Percentiles rank a stretch among this genome's conserved stretches.
These are phyloP conservation scores for Zangia roseola DNA, from an alignment of 768 basidiomycete species.

Conservation along the genomic window DNA sequence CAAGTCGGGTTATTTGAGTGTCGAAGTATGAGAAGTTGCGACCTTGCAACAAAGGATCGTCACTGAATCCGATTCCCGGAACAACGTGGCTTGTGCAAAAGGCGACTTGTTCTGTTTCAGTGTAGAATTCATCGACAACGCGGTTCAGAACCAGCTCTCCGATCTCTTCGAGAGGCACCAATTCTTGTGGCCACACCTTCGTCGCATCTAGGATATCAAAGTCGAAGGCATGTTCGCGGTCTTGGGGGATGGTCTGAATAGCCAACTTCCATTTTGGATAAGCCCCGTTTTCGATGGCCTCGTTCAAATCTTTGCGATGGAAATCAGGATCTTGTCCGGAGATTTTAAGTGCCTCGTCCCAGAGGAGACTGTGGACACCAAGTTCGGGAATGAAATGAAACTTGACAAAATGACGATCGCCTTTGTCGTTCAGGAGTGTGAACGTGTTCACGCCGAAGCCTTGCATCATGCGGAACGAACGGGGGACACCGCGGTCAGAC, in stretches of 20 bases:
- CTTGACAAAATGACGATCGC: constrained; percentile 80
- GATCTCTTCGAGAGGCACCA: constrained; percentile 73
- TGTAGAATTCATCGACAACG: constrained; percentile 72
- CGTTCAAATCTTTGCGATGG: constrained; percentile 82
- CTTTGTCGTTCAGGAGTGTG: constrained; percentile 64
- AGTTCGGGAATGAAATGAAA: constrained; percentile 83
- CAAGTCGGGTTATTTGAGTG: constrained; percentile 78
- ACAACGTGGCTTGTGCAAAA: constrained; percentile 71
- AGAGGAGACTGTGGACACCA: constrained; percentile 78
- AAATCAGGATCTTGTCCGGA: constrained; percentile 86
- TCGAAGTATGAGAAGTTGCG: constrained; percentile 88
- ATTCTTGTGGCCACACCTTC: constrained; percentile 82
- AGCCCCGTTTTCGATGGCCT: constrained; percentile 72
- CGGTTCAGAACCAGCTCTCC: constrained; percentile 71
- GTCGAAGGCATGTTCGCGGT: constrained; percentile 76
- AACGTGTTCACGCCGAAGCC: constrained; percentile 88
- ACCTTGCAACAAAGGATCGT: constrained; percentile 80
- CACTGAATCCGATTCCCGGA: constrained; percentile 67
- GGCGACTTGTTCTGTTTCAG: constrained; percentile 86
- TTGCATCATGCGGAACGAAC: constrained; percentile 87
- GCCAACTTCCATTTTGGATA: constrained; percentile 79
- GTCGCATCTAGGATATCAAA: constrained; percentile 88
- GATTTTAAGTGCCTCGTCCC: constrained; percentile 91
- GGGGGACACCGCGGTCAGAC: constrained; percentile 83
- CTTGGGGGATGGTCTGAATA: constrained; percentile 61